A percentile compares a stretch with the other conserved stretches of the same genome.
These are phyloP conservation scores for Cercis canadensis DNA, from an alignment of 306 rosid species.

Conservation along the genomic window DNA sequence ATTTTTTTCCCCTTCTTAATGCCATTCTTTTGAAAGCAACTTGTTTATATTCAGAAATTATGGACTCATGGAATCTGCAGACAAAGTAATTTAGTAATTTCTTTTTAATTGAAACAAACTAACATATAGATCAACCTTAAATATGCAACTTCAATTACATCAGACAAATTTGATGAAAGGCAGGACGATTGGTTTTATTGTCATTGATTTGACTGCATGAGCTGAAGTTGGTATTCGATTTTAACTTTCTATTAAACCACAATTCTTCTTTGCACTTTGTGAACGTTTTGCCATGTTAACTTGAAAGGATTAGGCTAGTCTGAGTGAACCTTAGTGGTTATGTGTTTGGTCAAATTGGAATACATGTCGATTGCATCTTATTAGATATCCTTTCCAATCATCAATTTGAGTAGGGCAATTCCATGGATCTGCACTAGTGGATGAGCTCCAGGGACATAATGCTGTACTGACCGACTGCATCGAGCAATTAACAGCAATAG, in stretches of 20 bases:
- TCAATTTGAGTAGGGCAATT: constrained; percentile 55
- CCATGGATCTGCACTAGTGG: constrained; percentile 66
- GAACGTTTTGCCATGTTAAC: constrained; percentile 9
- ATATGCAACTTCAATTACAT: too few relatives aligned
- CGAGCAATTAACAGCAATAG: constrained; percentile 73
- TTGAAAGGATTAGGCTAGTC: not conserved
- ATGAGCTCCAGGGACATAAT: constrained; percentile 86
- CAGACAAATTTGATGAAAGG: too few relatives aligned
- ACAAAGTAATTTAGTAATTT: too few relatives aligned
- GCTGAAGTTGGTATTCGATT: constrained; percentile 6
- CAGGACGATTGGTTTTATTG: not conserved
- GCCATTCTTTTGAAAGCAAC: too few relatives aligned
- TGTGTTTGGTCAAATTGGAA: constrained; percentile 31
- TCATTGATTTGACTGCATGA: constrained; percentile 23
- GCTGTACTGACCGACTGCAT: constrained; percentile 70
- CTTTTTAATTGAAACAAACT: too few relatives aligned
- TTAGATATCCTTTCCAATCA: constrained; percentile 35
- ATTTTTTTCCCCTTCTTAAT: too few relatives aligned
- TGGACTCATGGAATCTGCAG: too few relatives aligned
- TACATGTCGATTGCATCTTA: constrained; percentile 31
- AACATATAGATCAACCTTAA: too few relatives aligned
- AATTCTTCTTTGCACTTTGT: constrained; percentile 24
- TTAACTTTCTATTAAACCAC: constrained; percentile 14
- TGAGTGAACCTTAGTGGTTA: not conserved
- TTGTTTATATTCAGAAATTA: too few relatives aligned